A percentile compares a stretch with the other conserved stretches of the same genome.
Conservation (phyloP, 83 land plant genomes). For the Picea engelmannii region DNA sequence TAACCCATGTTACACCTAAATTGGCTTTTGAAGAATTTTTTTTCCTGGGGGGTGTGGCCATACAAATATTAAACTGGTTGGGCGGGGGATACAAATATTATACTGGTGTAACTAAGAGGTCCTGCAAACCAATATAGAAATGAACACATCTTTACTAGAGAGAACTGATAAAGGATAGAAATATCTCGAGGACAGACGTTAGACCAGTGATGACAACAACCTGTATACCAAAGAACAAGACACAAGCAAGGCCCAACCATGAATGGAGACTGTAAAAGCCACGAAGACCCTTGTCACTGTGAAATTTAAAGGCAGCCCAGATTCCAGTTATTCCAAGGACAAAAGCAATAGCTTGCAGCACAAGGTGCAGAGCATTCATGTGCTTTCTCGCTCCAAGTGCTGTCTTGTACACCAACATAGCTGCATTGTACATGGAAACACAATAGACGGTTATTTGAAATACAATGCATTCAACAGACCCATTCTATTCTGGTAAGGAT, state of each 20-base stretch:
- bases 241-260: constrained; percentile 72
- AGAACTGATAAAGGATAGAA: neutral
- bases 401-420: constrained; percentile 60
- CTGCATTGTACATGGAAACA: constrained; percentile 24
- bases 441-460: neutral
- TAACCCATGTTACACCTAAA: no score
- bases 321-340: constrained; percentile 65
- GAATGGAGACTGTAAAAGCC: constrained; percentile 82
- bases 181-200: neutral
- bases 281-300: constrained; percentile 50
- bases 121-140: neutral
- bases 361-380: constrained; percentile 62
- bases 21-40: no score
- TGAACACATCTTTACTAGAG: neutral
- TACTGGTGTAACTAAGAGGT: neutral
- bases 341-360: constrained; percentile 69
- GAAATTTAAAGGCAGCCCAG: constrained; percentile 65
- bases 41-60: no score
- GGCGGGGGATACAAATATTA: neutral
- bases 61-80: no score
- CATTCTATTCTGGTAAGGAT: neutral
- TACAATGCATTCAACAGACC: neutral
- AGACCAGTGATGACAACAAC: constrained; percentile 20
- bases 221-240: constrained; percentile 63
- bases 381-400: constrained; percentile 43